These are phyloP conservation scores for Fusarium euwallaceae DNA, from an alignment of 2,329 filamentous ascomycete genomes.

Conservation along the genomic window DNA sequence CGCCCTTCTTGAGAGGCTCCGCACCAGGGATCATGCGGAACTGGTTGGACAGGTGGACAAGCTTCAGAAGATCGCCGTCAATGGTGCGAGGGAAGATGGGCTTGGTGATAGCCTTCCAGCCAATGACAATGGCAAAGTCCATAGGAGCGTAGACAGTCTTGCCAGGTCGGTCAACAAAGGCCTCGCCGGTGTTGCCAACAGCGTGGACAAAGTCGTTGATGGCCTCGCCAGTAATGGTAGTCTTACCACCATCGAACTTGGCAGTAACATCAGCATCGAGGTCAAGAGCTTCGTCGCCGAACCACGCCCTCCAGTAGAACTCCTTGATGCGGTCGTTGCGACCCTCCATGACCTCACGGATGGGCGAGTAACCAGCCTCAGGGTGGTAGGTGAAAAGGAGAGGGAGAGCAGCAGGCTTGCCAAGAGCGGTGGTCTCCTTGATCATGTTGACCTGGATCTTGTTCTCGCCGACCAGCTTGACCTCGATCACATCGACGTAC, in stretches of 20 bases:
- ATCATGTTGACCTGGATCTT: conserved; percentile 92
- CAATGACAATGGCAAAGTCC: conserved; percentile 98
- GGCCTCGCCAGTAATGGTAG: conserved; percentile 88
- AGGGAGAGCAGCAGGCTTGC: conserved; percentile 83
- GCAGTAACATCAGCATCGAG: conserved; percentile 88
- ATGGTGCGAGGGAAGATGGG: conserved; percentile 98
- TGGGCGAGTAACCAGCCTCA: conserved; percentile 96
- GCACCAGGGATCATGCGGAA: conserved; percentile 99
- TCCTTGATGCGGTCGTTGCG: conserved; percentile 99
- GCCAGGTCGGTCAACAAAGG: conserved; percentile 94
- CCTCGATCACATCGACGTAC: conserved; percentile 88
- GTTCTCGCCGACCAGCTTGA: conserved; percentile 79
- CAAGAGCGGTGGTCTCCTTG: conserved; percentile 90
- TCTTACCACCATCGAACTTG: conserved; percentile 89
- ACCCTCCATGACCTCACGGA: conserved; percentile 94
- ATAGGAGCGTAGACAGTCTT: conserved; percentile 96
- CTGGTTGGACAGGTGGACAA: conserved; percentile 95
- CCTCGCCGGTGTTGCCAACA: conserved; percentile 96
- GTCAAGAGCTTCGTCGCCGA: conserved; percentile 85
- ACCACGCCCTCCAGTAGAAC: conserved; percentile 99
- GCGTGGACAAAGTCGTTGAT: conserved; percentile 99
- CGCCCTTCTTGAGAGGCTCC: conserved; percentile 94
- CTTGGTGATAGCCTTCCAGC: conserved; percentile 99
- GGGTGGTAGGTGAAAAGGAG: conserved; percentile 94
- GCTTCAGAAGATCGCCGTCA: conserved; percentile 94